These are phyloP conservation scores for Lichtheimia hyalospora DNA, from an alignment of 371 early-diverging fungal genomes.

Conservation along the genomic window DNA sequence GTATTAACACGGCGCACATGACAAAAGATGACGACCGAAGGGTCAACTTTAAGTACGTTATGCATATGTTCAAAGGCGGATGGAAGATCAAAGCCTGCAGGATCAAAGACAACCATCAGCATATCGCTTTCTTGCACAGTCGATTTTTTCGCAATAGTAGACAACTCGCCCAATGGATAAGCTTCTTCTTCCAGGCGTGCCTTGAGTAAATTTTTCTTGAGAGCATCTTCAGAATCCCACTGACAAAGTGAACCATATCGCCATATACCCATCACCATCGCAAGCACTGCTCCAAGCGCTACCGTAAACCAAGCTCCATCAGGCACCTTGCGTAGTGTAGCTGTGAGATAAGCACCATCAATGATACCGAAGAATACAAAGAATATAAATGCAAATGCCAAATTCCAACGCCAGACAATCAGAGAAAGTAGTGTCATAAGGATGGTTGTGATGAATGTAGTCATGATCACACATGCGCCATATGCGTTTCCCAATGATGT, in stretches of 20 bases:
- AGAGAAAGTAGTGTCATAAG: slow-evolving; percentile 21
- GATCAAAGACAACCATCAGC: slow-evolving; percentile 29
- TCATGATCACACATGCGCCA: slow-evolving; percentile 27
- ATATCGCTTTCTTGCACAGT: slow-evolving; percentile 7
- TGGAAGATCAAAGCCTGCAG: slow-evolving; percentile 26
- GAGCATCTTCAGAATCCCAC: slow-evolving; percentile 17
- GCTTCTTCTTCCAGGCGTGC: neutral
- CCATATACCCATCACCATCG: slow-evolving; percentile 32
- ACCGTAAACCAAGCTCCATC: slow-evolving; percentile 42
- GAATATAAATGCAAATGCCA: slow-evolving; percentile 20
- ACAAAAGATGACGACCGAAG: slow-evolving; percentile 31
- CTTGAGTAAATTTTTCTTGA: slow-evolving; percentile 4
- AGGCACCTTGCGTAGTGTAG: slow-evolving; percentile 28
- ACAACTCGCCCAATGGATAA: neutral
- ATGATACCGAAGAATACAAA: slow-evolving; percentile 28
- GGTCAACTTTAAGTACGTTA: slow-evolving; percentile 20
- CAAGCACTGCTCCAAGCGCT: slow-evolving; percentile 13
- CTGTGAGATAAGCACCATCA: slow-evolving; percentile 29
- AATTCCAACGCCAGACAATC: slow-evolving; percentile 33
- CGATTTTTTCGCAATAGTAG: neutral
- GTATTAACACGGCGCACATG: slow-evolving; percentile 25
- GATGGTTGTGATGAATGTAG: slow-evolving; percentile 32
- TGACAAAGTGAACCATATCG: slow-evolving; percentile 22
- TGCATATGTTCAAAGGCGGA: slow-evolving; percentile 25
- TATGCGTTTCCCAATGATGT: slow-evolving; percentile 33